Base-by-base conservation (phyloP, 164 flowering plant genomes). In the Malania oleifera region DNA sequence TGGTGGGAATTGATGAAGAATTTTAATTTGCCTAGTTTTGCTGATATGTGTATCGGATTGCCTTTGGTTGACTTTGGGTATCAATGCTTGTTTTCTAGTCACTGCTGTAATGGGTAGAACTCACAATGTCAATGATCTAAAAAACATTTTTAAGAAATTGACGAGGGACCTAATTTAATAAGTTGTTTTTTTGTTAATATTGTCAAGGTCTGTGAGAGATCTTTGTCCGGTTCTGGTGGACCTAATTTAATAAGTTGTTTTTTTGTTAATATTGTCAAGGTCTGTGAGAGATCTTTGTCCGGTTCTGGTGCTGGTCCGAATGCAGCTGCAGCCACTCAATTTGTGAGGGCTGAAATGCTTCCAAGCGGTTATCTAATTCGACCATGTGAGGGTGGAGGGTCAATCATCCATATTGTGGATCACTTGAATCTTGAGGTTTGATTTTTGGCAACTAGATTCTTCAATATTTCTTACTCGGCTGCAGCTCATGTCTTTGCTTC, bases 321-420 rank as follows among this genome's bases (percentile, higher is more conserved):
- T 68, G 67, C 82, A 15, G 78, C 86, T 29, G 69, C 87, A 43
- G 74, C 96, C 60, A 46, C 84, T 23, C 96, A 89, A 64, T 92
- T 84, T 70, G 87, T 82, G 17, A 79, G 98, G 65, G 96, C 85
- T 44, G 89, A 89, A 66, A 85, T 85, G 80, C 86, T 85, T 65
- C 91, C 98, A 7, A 87, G 96, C 70, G 98, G 98, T 37, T 92
- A 89, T 76, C 68, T 89, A 64, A 80, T 92, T 65, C 75, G 93
- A 7, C 88, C 98, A 38, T 89, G 96, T 69, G 98, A 89, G 23
- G 98, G 96, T 43, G 96, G 98, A 61, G 98, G 98, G 26, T 89
- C 96, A 37, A 84, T 85, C 52, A 81, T 92, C 44, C 95, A 92
- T 68, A 85, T 92, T 41, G 98, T 89, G 48, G 98, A 92, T 66